Evolutionary conservation across 2,329 filamentous ascomycete genomes (phyloP).

Genomic region (Hirsutella thompsonii): DNA sequence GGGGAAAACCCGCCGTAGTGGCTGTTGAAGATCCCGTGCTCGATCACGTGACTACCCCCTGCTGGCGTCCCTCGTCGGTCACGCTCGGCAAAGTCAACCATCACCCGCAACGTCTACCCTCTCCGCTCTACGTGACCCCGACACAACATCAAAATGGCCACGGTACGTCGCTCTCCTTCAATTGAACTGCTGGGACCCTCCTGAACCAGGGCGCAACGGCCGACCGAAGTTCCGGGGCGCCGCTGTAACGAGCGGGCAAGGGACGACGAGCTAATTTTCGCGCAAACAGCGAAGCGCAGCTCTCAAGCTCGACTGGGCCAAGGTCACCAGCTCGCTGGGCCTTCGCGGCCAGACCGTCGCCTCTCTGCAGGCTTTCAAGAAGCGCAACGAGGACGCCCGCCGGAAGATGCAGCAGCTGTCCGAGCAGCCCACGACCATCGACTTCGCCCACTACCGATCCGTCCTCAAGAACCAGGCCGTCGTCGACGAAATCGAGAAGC

Average conservation of each 20-base stretch:
- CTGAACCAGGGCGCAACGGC: no score
- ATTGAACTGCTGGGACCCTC: conserved; percentile 9
- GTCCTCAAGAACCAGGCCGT: conserved; percentile 92
- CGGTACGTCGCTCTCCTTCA: conserved; percentile 40
- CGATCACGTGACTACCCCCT: background rate
- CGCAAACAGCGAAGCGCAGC: conserved; percentile 78
- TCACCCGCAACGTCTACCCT: conserved; percentile 33
- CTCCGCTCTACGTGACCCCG: conserved; percentile 33
- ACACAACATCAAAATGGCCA: conserved; percentile 50
- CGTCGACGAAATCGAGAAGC: conserved; percentile 93
- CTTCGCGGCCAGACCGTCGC: conserved; percentile 89
- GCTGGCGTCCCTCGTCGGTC: conserved; percentile 16
- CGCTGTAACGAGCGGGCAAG: background rate
- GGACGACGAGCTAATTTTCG: conserved; percentile 41
- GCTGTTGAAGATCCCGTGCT: background rate
- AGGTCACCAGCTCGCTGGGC: conserved; percentile 85
- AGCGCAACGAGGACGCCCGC: conserved; percentile 97
- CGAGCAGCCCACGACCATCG: conserved; percentile 74
- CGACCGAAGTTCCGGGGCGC: no score
- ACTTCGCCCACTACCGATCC: conserved; percentile 87
- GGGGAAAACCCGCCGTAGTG: no score
- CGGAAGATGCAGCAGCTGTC: conserved; percentile 78
- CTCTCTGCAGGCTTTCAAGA: conserved; percentile 94
- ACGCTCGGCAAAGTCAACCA: conserved; percentile 33
- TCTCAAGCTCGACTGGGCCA: conserved; percentile 98